phyloP scores from a whole-genome alignment of 441 rosid species.

The Corymbia citriodora region DNA sequence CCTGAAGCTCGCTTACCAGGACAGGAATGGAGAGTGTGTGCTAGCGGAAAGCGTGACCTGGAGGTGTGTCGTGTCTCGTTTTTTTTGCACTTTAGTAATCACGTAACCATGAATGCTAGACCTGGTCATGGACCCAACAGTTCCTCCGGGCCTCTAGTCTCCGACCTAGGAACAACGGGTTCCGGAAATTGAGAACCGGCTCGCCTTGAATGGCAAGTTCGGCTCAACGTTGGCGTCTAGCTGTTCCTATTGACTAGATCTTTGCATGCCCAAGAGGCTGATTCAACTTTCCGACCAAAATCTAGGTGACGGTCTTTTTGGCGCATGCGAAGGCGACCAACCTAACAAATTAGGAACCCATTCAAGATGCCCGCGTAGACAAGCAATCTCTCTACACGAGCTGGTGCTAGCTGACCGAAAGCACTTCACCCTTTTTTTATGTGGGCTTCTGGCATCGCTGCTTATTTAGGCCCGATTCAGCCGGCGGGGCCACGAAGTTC shows the following conservation, averaged over 20 bases:
- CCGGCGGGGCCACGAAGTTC: background rate
- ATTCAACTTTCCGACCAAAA: background rate
- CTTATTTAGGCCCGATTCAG: background rate
- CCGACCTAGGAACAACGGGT: background rate
- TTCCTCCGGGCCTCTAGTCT: background rate
- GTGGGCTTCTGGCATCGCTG: background rate
- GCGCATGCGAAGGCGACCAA: background rate
- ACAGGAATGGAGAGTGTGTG: background rate
- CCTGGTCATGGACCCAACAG: background rate
- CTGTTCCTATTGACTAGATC: background rate
- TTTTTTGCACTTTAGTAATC: background rate
- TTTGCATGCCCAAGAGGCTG: background rate
- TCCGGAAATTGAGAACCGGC: background rate
- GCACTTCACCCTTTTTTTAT: background rate
- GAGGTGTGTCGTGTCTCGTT: background rate
- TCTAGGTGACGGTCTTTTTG: background rate
- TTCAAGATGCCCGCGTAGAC: background rate
- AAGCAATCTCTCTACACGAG: background rate
- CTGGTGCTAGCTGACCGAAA: background rate
- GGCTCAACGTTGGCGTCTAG: background rate
- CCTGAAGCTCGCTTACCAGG: slow-evolving; percentile 6
- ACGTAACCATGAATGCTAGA: background rate
- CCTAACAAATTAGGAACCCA: background rate
- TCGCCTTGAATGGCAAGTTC: background rate
- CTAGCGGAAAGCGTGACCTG: background rate